Base-by-base conservation (phyloP, 495 filamentous ascomycete species). In the Neurospora africana region DNA sequence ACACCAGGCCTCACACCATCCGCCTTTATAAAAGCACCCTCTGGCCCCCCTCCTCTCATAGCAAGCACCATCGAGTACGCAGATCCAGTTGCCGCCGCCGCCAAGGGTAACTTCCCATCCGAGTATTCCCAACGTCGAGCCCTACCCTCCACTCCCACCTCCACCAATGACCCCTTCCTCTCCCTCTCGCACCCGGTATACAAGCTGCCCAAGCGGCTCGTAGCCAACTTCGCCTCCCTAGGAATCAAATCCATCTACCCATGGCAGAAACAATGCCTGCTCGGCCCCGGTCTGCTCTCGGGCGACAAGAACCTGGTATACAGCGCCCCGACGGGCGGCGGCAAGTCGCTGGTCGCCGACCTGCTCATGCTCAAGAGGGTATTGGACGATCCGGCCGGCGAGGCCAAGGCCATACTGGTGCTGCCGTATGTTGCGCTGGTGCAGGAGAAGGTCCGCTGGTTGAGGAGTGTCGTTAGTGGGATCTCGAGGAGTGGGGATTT, bases 371-470 rank as follows among this genome's bases (percentile, higher is more conserved):
- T 94, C 53, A 92, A 90, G 76, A 86, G 86, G 68, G 84, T 95
- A 11, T 82, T 94, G 38, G 87, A 89, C 41, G 85, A 90, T 61
- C 15, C 53, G 15, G 15, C 53, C 6, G 85, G 87, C 3, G 81
- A 84, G 15, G 85, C 86, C 70, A 94, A 94, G 76, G 92, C 91
- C 3, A 84, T 95, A 23, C 76, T 95, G 11, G 89, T 93, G n/a
- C 83, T 95, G 39, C 92, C 92, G 1, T 95, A 92, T 80, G 90
- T 95, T 68, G 91, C 92, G 19, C 85, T 95, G 27, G 92, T 95
- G 4, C 91, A 93, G 76, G 92, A 95, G 77, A 94, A 94, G 78
- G 84, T 92, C 33, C 89, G 87, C 71, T 94, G 91, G 89, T 81
- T 95, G 68, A 87, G 90, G 61, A 90, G 86, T 61, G 84, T 92